Percentiles rank a stretch among this genome's conserved stretches.
Conservation (phyloP, 192 early-diverging fungal species). For the Coemansia reversa region DNA sequence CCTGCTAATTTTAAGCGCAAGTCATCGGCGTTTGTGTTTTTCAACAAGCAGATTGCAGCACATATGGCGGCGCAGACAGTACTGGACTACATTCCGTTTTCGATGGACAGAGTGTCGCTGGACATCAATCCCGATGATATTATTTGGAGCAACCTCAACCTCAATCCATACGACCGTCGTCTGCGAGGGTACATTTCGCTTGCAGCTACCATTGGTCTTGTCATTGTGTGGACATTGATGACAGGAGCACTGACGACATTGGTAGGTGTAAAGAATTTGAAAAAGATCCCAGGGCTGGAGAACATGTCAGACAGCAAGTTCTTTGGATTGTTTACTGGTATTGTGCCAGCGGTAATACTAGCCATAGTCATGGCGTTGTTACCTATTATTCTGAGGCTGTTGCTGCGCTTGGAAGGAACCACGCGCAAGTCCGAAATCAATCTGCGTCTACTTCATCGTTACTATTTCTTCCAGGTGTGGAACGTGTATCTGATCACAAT, state of each 20-base stretch:
- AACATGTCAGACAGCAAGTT: slow-evolving; percentile 28
- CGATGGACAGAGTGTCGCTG: slow-evolving; percentile 67
- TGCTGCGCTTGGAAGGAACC: slow-evolving; percentile 66
- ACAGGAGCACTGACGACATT: slow-evolving; percentile 61
- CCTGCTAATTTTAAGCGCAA: slow-evolving; percentile 44
- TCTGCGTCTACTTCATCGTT: slow-evolving; percentile 66
- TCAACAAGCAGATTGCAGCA: slow-evolving; percentile 74
- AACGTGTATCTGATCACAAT: slow-evolving; percentile 81
- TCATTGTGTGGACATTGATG: slow-evolving; percentile 74
- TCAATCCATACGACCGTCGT: slow-evolving; percentile 59
- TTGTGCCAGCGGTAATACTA: slow-evolving; percentile 72
- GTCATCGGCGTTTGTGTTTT: slow-evolving; percentile 87
- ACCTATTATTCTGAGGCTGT: slow-evolving; percentile 67
- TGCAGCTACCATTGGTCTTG: slow-evolving; percentile 58
- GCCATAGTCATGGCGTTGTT: slow-evolving; percentile 71
- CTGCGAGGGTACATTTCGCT: slow-evolving; percentile 60
- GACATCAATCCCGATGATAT: slow-evolving; percentile 76
- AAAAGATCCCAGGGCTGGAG: slow-evolving; percentile 55
- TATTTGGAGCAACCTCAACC: slow-evolving; percentile 83
- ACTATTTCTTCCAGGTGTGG: slow-evolving; percentile 82
- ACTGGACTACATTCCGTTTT: slow-evolving; percentile 63
- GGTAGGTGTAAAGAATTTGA: slow-evolving; percentile 58
- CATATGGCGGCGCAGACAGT: slow-evolving; percentile 78
- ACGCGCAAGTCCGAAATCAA: slow-evolving; percentile 65
- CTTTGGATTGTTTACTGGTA: slow-evolving; percentile 70